These are phyloP conservation scores for Pneumocystis oryctolagi DNA, from an alignment of 1,139 yeast genomes.

Conservation along the genomic window DNA sequence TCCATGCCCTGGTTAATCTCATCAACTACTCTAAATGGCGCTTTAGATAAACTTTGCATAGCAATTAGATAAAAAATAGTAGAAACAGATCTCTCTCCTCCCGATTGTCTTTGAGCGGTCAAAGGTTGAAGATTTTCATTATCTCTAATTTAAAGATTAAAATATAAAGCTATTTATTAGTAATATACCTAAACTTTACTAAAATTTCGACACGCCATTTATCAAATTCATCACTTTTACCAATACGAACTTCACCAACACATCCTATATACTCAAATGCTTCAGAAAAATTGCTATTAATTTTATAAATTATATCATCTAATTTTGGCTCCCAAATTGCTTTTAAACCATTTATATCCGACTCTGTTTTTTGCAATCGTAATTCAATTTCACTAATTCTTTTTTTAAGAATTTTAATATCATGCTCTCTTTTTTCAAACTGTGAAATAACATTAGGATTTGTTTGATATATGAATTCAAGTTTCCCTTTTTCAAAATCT, in stretches of 20 bases:
- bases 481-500: conserved; percentile 21
- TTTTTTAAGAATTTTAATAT: conserved; percentile 22
- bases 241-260: conserved; percentile 61
- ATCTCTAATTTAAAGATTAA: conserved; percentile 24
- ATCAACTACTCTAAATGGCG: conserved; percentile 92
- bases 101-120: conserved; percentile 82
- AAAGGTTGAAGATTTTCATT: conserved; percentile 52
- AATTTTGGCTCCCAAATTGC: conserved; percentile 47
- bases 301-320: conserved; percentile 33
- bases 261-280: conserved; percentile 67
- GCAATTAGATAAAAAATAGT: conserved; percentile 85
- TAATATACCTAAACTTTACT: conserved; percentile 55
- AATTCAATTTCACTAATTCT: conserved; percentile 21
- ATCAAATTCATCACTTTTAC: conserved; percentile 36
- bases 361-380: conserved; percentile 23
- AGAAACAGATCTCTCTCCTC: conserved; percentile 94
- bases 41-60: conserved; percentile 72
- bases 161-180: background rate
- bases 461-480: conserved; percentile 21
- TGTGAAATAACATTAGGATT: conserved; percentile 16
- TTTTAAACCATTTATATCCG: conserved; percentile 30
- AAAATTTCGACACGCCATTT: conserved; percentile 76
- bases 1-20: conserved; percentile 99
- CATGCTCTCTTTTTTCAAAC: conserved; percentile 19
- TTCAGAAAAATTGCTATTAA: conserved; percentile 48